Evolutionary conservation across 306 rosid species (phyloP), one percentile per base, ranked within the genome.

Genomic region (Phaseolus lunatus): DNA sequence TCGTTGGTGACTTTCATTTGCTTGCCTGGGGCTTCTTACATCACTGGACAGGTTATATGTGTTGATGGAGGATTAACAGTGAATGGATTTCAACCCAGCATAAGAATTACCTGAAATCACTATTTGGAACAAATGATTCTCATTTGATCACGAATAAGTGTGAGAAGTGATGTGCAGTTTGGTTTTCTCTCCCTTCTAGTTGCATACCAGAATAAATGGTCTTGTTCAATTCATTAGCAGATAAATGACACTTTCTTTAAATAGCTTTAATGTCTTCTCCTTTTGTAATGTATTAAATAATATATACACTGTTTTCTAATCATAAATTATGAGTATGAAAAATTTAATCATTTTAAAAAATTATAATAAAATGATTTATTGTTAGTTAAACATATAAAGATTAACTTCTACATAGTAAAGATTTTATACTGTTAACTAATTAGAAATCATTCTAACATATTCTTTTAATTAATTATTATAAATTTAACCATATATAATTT

Each of bases 1-100:
- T 87, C 97, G 0, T 52, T 93, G 93, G 98, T 88, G 49, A 88
- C 84, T 22, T 91, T 86, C 80, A 91, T 93, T 66, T 93, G 96
- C 67, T 78, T 93, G 29, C 98, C 97, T 9, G 91, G 92, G 48
- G 96, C 98, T 2, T 89, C 98, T 35, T 93, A 91, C 89, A 91
- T 93, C 81, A 90, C 92, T 43, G 94, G 97, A 67, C 98, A 93
- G 52, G 81, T 85, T 66, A 84, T 93, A 23, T 77, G 81, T 29
- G 97, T 91, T 47, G 97, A 93, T 81, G 97, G 98, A 67, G 98
- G 97, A 44, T 71, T 85, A 52, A 89, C 93, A 12, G 97, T 80
- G 6, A 76, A 86, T 85, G 87, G 91, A 33, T 91, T 93, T 84
- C 79, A 80, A 45, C 83, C 89, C 52, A 77, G 72, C 81, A 80